Evolutionary conservation across 495 filamentous ascomycete species (phyloP).

Genomic region (Neurospora sp.): DNA sequence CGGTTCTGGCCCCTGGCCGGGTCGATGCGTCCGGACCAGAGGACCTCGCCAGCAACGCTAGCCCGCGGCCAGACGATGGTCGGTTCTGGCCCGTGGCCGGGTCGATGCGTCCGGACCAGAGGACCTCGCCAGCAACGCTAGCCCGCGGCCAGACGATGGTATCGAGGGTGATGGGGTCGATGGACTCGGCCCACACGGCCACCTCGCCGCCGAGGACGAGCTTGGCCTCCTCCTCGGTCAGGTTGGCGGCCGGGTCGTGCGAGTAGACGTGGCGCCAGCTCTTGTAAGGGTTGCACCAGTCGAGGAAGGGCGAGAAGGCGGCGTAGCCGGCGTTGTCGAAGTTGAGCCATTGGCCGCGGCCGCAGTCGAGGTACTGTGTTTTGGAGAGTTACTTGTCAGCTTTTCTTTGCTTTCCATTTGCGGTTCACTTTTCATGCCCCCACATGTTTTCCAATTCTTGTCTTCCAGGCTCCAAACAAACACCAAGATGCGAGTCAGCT

Average conservation of each 20-base stretch:
- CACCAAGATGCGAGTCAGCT: slow-evolving; percentile 5
- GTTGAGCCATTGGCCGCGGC: slow-evolving; percentile 66
- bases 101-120: slow-evolving; percentile 74
- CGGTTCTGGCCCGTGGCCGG: too few relatives aligned
- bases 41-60: too few relatives aligned
- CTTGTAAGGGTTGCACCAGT: slow-evolving; percentile 68
- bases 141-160: slow-evolving; percentile 66
- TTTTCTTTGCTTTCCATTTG: neutral
- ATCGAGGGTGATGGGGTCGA: slow-evolving; percentile 60
- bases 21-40: too few relatives aligned
- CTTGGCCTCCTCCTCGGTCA: slow-evolving; percentile 45
- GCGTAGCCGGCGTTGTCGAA: slow-evolving; percentile 39
- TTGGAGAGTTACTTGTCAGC: slow-evolving; percentile 5
- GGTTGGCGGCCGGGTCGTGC: slow-evolving; percentile 55
- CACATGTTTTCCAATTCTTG: neutral
- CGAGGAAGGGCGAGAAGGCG: slow-evolving; percentile 54
- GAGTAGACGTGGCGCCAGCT: slow-evolving; percentile 71
- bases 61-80: too few relatives aligned
- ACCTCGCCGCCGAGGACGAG: slow-evolving; percentile 70
- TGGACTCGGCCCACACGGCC: slow-evolving; percentile 70
- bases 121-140: slow-evolving; percentile 60
- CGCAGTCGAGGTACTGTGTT: slow-evolving; percentile 67
- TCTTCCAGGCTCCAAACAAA: neutral
- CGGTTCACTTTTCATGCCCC: neutral
- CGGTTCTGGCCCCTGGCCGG: too few relatives aligned